Percentiles rank a stretch among this genome's conserved stretches.
Conservation (phyloP, 306 rosid genomes). For the Senna siamea region DNA sequence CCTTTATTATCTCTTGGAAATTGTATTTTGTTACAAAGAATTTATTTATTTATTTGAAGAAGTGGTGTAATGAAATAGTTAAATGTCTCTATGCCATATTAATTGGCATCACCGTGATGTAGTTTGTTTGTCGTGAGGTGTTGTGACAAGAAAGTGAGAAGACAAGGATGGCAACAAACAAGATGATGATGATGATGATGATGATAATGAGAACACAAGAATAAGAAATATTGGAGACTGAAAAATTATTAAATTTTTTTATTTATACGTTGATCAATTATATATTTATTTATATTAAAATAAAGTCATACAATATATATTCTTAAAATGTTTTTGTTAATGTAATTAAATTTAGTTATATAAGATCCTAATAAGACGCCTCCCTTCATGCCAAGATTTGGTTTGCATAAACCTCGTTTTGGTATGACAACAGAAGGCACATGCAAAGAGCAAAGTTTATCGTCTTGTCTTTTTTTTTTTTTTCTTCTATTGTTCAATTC, state of each 20-base stretch:
- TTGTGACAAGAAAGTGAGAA: background rate
- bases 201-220: too few species aligned
- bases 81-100: background rate
- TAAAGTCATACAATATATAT: too few species aligned
- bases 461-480: conserved; percentile 36
- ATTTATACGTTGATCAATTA: too few species aligned
- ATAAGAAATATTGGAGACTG: too few species aligned
- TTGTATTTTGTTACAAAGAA: too few species aligned
- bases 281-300: too few species aligned
- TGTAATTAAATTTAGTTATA: too few species aligned
- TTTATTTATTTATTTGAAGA: too few species aligned
- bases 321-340: too few species aligned
- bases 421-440: conserved; percentile 4
- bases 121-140: background rate
- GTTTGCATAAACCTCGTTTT: conserved; percentile 24
- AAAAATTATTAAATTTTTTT: too few species aligned
- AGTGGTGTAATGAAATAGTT: background rate
- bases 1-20: too few species aligned
- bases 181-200: conserved; percentile 15
- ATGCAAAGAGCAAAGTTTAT: conserved; percentile 7
- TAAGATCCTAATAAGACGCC: conserved; percentile 22
- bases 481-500: too few species aligned
- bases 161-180: conserved; percentile 4
- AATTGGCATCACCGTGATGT: background rate
- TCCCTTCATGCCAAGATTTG: conserved; percentile 34